Conservation (phyloP, 2,329 filamentous ascomycete genomes). For the Shiraia sp. region DNA sequence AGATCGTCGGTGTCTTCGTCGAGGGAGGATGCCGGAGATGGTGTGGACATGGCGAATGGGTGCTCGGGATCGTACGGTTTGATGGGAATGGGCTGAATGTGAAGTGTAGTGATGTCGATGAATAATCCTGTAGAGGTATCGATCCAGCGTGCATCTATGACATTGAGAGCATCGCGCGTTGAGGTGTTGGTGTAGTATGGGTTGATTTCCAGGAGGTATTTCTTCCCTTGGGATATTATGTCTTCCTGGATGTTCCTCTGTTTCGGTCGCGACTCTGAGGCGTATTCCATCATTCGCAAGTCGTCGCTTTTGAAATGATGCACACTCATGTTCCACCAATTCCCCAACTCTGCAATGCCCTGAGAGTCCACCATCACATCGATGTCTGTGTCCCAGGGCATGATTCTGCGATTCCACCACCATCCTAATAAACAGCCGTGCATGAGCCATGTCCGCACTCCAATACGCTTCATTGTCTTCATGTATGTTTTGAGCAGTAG, state of each 20-base stretch:
- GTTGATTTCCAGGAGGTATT: slow-evolving; percentile 64
- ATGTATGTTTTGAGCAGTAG: slow-evolving; percentile 61
- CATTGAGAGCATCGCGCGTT: slow-evolving; percentile 54
- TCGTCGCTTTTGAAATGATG: slow-evolving; percentile 42
- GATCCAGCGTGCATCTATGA: slow-evolving; percentile 66
- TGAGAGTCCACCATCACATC: slow-evolving; percentile 62
- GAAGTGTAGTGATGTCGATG: slow-evolving; percentile 64
- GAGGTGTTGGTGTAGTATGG: slow-evolving; percentile 56
- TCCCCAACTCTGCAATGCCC: slow-evolving; percentile 59
- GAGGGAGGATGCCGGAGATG: neutral
- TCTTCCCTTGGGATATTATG: slow-evolving; percentile 20
- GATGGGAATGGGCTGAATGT: slow-evolving; percentile 49
- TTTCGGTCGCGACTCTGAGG: neutral
- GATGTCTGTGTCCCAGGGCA: slow-evolving; percentile 66
- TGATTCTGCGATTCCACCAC: slow-evolving; percentile 65
- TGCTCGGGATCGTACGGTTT: no score
- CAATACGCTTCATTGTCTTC: slow-evolving; percentile 59
- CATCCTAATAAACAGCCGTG: slow-evolving; percentile 64
- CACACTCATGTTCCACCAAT: slow-evolving; percentile 66
- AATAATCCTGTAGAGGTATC: slow-evolving; percentile 63
- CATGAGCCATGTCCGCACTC: slow-evolving; percentile 66
- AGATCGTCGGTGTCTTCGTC: slow-evolving; percentile 1
- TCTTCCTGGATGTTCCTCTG: slow-evolving; percentile 32
- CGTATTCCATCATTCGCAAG: neutral
- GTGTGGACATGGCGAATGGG: neutral